These are phyloP conservation scores for Plectranthus barbatus DNA, from an alignment of 257 asterid species.

Conservation along the genomic window DNA sequence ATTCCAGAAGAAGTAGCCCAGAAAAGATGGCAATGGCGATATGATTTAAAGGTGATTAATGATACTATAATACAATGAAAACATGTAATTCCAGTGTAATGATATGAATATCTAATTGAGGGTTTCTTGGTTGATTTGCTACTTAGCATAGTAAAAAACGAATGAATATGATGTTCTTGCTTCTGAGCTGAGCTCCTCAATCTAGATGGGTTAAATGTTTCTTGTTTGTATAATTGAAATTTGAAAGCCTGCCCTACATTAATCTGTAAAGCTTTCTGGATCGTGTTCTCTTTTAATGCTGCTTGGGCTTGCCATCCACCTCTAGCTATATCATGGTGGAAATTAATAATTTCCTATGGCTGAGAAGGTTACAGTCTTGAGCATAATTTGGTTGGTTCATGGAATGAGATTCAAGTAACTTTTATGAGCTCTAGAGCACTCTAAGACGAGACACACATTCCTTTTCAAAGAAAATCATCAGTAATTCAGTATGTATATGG, in stretches of 20 bases:
- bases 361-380: background rate
- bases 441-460: no score
- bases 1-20: slow-evolving; percentile 65
- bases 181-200: background rate
- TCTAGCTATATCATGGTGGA: background rate
- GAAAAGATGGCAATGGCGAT: slow-evolving; percentile 76
- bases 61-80: no score
- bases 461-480: background rate
- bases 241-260: no score
- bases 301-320: background rate
- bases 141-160: background rate
- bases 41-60: slow-evolving; percentile 69
- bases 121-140: background rate
- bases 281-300: no score
- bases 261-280: no score
- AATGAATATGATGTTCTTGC: background rate
- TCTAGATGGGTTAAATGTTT: no score
- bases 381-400: no score
- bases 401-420: background rate
- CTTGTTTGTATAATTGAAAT: no score
- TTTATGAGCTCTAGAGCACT: background rate
- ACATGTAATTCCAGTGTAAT: background rate
- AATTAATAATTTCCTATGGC: background rate
- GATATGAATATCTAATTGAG: background rate
- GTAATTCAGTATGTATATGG: no score